Conservation (phyloP, 2,329 filamentous ascomycete genomes). For the Pseudogymnoascus sp. region DNA sequence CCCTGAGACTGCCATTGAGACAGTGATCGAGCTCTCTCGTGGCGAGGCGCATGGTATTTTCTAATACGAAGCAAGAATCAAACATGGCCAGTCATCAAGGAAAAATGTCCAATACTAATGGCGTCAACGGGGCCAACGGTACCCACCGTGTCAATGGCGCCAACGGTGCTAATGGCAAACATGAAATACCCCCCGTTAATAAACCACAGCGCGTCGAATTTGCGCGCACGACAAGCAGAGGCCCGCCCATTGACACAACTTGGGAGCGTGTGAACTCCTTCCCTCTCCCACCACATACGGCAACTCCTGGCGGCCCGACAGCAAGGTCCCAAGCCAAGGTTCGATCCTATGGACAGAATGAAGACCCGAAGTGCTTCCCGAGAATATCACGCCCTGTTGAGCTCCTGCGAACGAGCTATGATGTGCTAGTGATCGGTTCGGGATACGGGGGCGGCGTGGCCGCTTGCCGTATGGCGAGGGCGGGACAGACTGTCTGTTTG, state of each 20-base stretch:
- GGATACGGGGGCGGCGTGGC: slow-evolving; percentile 63
- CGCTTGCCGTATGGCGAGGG: slow-evolving; percentile 56
- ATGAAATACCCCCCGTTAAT: not conserved
- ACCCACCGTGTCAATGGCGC: not conserved
- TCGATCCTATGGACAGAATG: slow-evolving; percentile 25
- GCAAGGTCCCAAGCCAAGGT: slow-evolving; percentile 24
- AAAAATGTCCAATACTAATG: not conserved
- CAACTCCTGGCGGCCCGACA: slow-evolving; percentile 19
- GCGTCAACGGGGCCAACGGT: not conserved
- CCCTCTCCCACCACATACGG: slow-evolving; percentile 4
- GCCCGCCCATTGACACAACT: not conserved
- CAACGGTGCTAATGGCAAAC: not conserved
- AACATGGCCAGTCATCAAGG: not conserved
- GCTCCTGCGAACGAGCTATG: slow-evolving; percentile 50
- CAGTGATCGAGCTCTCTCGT: not conserved
- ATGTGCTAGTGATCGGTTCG: slow-evolving; percentile 60
- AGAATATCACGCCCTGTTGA: slow-evolving; percentile 51
- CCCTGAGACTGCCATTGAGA: not conserved
- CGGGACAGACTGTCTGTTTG: slow-evolving; percentile 53
- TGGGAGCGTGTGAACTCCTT: slow-evolving; percentile 1
- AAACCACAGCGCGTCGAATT: slow-evolving; percentile 18
- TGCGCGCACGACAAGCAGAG: slow-evolving; percentile 6
- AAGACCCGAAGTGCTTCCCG: slow-evolving; percentile 35
- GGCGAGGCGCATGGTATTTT: not conserved
- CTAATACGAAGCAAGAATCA: not conserved